Evolutionary conservation across 768 basidiomycete species (phyloP), one percentile per base, ranked within the genome.

Genomic region (Inosperma sp.): DNA sequence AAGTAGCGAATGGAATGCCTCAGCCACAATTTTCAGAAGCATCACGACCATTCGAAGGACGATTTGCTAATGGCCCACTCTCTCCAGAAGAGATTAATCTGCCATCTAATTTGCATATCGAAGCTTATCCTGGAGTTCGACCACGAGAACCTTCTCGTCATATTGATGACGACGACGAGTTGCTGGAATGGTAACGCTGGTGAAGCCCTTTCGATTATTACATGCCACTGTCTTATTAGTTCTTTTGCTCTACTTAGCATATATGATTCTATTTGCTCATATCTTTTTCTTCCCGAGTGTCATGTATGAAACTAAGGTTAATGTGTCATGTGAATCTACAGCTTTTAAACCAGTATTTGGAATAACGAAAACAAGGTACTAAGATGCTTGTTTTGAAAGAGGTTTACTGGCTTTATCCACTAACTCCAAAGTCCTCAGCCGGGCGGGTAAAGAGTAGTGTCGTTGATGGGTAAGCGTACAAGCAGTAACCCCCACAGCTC

Each of bases 401-500:
- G 25, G 13, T 17, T 47, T 21, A 26, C 36, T 42, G 9, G 46
- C 36, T 23, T 46, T 37, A 3, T 26, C 29, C 26, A 82, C 67
- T 22, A 81, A 62, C 10, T 63, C 64, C 14, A 78, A 49, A 34
- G 73, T 77, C 12, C 65, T 62, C 6, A 61, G 59, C 47, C 78
- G 74, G 33, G 68, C 65, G 35, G 56, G 59, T 19, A 76, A 62
- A 13, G 68, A 57, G 34, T 78, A 66, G 30, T 78, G 72, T 36
- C 67, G 70, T 53, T 70, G 71, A 47, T 51, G 59, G 7, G 57
- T 45, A 13, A 60, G 62, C 40, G 67, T 62, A 19, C 77, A 64
- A 10, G 64, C 64, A 17, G 79, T 77, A 17, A 73, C 67, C 26
- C 70, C 68, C 23, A 75, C 48, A 5, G 78, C 71, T 33, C 72